Evolutionary conservation across 306 rosid species (phyloP).

Genomic region (Prunus padus): DNA sequence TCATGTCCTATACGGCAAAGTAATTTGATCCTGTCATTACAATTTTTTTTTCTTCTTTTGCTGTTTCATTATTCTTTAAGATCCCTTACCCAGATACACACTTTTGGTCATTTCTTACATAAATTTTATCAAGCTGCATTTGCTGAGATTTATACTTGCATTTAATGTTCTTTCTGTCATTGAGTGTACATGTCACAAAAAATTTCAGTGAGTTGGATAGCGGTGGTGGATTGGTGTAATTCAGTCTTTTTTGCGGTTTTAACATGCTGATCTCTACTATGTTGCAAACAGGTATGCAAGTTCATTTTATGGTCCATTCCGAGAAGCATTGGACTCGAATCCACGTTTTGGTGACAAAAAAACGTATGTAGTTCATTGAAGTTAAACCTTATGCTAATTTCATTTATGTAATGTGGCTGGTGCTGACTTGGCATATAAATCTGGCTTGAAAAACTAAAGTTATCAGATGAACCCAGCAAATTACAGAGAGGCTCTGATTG

Average conservation of each 20-base stretch:
- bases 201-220: background rate
- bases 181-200: background rate
- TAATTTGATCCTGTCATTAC: conserved; percentile 28
- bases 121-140: background rate
- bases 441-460: conserved; percentile 46
- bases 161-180: background rate
- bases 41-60: conserved; percentile 9
- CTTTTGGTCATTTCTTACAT: background rate
- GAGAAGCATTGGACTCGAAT: conserved; percentile 93
- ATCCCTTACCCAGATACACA: background rate
- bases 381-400: conserved; percentile 5
- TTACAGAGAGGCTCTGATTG: conserved; percentile 83
- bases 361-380: conserved; percentile 53
- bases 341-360: conserved; percentile 97
- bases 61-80: background rate
- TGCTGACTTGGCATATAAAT: conserved; percentile 36
- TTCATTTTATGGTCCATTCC: conserved; percentile 93
- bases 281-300: conserved; percentile 77
- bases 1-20: conserved; percentile 98
- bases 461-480: conserved; percentile 98
- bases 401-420: background rate
- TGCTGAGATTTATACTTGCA: background rate
- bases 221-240: conserved; percentile 7
- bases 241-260: conserved; percentile 17
- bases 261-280: conserved; percentile 6